These are phyloP conservation scores for Xenoacremonium recifei DNA, from an alignment of 2,329 filamentous ascomycete genomes.

Conservation along the genomic window DNA sequence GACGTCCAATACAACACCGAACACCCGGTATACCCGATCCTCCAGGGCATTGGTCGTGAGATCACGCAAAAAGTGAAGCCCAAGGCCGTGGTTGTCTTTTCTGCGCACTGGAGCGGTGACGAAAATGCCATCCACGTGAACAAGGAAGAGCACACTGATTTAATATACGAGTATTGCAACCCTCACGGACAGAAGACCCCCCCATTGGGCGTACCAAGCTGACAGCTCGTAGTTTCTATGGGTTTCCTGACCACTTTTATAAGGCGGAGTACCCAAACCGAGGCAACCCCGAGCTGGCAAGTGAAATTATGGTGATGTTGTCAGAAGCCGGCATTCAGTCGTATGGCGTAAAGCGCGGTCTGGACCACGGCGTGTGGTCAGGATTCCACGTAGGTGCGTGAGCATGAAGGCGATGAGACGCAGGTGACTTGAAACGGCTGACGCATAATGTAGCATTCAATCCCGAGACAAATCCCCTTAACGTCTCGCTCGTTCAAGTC, in stretches of 20 bases:
- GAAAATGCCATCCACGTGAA: conserved; percentile 62
- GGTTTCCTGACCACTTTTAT: conserved; percentile 70
- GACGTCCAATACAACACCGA: conserved; percentile 66
- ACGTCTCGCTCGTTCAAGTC: conserved; percentile 70
- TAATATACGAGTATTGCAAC: conserved; percentile 65
- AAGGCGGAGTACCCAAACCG: conserved; percentile 63
- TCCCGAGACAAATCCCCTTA: conserved; percentile 59
- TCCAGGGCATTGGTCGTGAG: conserved; percentile 65
- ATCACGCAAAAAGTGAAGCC: conserved; percentile 70
- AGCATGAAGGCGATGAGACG: neutral
- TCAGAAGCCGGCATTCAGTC: conserved; percentile 57
- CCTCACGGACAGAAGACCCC: too few species aligned
- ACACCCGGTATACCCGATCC: conserved; percentile 65
- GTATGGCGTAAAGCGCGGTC: conserved; percentile 58
- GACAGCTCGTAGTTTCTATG: conserved; percentile 56
- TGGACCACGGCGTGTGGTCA: conserved; percentile 76
- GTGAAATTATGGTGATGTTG: conserved; percentile 55
- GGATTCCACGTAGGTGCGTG: conserved; percentile 53
- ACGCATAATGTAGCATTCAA: conserved; percentile 49
- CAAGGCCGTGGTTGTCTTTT: conserved; percentile 72
- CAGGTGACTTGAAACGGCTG: conserved; percentile 1
- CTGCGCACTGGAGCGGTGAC: conserved; percentile 71
- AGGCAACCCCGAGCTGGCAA: conserved; percentile 59
- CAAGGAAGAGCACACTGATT: conserved; percentile 58
- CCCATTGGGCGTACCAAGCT: neutral